Evolutionary conservation across 2,329 filamentous ascomycete species (phyloP).

Genomic region (Exophiala aquamarina): DNA sequence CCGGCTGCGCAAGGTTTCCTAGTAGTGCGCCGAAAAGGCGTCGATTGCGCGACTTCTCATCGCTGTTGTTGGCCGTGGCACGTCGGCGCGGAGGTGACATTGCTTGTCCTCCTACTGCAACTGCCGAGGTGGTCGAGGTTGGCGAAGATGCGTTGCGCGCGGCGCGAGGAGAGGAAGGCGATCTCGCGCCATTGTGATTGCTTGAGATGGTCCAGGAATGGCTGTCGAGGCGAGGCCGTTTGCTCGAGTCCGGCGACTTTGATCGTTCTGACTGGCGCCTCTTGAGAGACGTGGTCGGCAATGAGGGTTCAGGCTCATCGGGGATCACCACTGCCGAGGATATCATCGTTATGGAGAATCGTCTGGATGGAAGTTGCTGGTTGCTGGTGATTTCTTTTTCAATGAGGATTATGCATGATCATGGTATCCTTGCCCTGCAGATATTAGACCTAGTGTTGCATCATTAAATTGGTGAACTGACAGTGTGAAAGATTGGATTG

Average conservation of each 20-base stretch:
- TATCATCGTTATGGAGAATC: constrained; percentile 26
- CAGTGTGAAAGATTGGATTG: too few species aligned
- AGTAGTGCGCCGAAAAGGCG: constrained; percentile 82
- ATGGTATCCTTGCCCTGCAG: too few species aligned
- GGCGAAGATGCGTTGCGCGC: constrained; percentile 28
- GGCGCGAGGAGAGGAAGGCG: constrained; percentile 28
- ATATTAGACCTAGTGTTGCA: too few species aligned
- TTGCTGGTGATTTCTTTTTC: background rate
- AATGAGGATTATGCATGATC: too few species aligned
- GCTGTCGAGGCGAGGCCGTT: constrained; percentile 19
- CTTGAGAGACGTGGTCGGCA: constrained; percentile 14
- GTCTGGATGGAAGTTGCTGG: background rate
- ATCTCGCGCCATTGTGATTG: constrained; percentile 52
- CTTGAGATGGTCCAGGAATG: constrained; percentile 2
- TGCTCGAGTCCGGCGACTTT: constrained; percentile 16
- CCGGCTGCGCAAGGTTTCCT: constrained; percentile 73
- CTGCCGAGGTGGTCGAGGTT: constrained; percentile 10
- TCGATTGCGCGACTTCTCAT: constrained; percentile 80
- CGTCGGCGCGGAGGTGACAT: constrained; percentile 16
- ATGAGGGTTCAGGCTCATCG: constrained; percentile 16
- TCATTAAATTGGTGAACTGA: too few species aligned
- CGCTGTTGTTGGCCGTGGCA: constrained; percentile 34
- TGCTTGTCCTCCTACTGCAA: constrained; percentile 7
- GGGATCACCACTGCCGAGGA: constrained; percentile 38
- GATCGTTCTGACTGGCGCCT: constrained; percentile 20